Evolutionary conservation across 2,329 filamentous ascomycete genomes (phyloP), one percentile per base, ranked within the genome.

Genomic region (Fonsecaea nubica): DNA sequence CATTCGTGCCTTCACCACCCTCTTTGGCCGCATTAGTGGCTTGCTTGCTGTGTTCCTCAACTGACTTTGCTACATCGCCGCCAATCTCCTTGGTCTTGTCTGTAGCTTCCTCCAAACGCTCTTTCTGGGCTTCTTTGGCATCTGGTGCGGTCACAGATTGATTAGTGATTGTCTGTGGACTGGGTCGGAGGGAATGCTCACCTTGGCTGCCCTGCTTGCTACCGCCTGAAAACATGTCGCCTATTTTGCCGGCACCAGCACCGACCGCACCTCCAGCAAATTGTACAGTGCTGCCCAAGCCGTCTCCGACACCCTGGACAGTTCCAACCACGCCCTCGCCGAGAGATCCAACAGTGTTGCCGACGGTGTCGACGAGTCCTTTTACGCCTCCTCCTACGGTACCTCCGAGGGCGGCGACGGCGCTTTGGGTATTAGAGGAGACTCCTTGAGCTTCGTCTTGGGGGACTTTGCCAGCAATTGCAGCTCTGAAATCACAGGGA

Each of bases 301-400:
- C 69, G 56, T 71, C 67, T 32, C 69, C 69, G 12, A 69, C 69
- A 25, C 66, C 69, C 60, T 66, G 64, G 8, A 70, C 67, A 5
- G 69, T 71, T 1, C 68, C 69, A 15, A 59, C 57, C 25, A 70
- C 18, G 10, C 69, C 68, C 42, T 71, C 65, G 48, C 65, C 66
- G 9, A 71, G 60, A 45, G 68, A 33, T 33, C 65, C 69, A 21
- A 70, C 66, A n/a, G 69, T 69, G 33, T 71, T 70, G 33, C 69
- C 68, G 15, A 69, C 9, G 0, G 69, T 69, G 53, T 71, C 69
- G 38, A 71, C 69, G 6, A 71, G 66, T 50, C 69, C 69, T 64
- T 71, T 71, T 18, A 71, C 56, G 3, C 65, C 65, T 48, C 69
- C 69, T 38, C 69, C 69, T 15, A 70, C 30, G 6, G 68, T 68